Evolutionary conservation across 192 early-diverging fungal genomes (phyloP).

Genomic region (Backusella parvicylindrica): DNA sequence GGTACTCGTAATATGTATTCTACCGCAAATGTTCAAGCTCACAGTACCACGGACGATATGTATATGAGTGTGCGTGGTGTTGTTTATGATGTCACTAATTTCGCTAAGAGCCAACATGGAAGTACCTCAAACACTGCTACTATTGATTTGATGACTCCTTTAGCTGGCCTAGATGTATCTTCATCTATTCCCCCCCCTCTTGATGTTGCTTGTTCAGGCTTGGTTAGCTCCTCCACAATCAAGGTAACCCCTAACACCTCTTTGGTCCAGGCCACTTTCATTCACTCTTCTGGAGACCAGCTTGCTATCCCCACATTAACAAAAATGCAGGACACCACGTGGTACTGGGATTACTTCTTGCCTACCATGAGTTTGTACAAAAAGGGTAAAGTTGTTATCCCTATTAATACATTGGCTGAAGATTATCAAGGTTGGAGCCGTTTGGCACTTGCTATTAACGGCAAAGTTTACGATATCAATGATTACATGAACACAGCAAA

Average conservation of each 20-base stretch:
- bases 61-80: slow-evolving; percentile 60
- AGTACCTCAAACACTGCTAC: slow-evolving; percentile 40
- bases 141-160: slow-evolving; percentile 38
- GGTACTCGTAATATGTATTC: slow-evolving; percentile 59
- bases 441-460: slow-evolving; percentile 54
- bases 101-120: slow-evolving; percentile 58
- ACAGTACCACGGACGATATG: slow-evolving; percentile 57
- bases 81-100: slow-evolving; percentile 70
- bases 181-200: slow-evolving; percentile 57
- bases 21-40: slow-evolving; percentile 54
- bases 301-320: slow-evolving; percentile 19
- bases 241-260: slow-evolving; percentile 28
- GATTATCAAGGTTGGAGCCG: slow-evolving; percentile 44
- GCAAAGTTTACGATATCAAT: slow-evolving; percentile 66
- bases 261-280: slow-evolving; percentile 11
- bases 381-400: slow-evolving; percentile 70
- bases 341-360: slow-evolving; percentile 37
- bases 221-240: slow-evolving; percentile 35
- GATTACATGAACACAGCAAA: slow-evolving; percentile 54
- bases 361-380: slow-evolving; percentile 52
- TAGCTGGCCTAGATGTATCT: slow-evolving; percentile 63
- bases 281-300: slow-evolving; percentile 30
- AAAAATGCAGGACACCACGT: slow-evolving; percentile 22
- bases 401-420: slow-evolving; percentile 51
- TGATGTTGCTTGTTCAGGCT: slow-evolving; percentile 53